Evolutionary conservation across 495 filamentous ascomycete genomes (phyloP), one percentile per base, ranked within the genome.

Genomic region (Cercophora scortea): DNA sequence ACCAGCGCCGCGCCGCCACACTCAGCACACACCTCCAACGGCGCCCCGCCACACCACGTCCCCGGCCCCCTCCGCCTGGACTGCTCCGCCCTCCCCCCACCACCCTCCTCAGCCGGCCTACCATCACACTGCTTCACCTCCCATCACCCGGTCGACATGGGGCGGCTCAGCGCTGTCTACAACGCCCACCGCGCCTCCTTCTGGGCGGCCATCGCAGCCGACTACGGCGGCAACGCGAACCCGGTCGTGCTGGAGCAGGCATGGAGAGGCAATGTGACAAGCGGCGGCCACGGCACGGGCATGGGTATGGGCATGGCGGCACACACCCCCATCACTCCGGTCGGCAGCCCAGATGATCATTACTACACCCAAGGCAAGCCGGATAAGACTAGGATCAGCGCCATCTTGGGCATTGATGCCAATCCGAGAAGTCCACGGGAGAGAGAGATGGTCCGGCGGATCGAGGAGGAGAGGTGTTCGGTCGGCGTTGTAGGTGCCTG

Each of bases 191-290:
- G 85, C 34, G 70, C 77, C 35, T 78, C 79, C 11, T 90, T 91
- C 66, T 91, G 87, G 87, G 74, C 74, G 43, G 75, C 75, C 40
- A 78, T 91, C 36, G 86, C 87, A 17, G 67, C 76, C 35, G 82
- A 86, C 47, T 91, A 91, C 53, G 86, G 86, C 46, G 58, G 67
- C 4, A 78, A 80, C 40, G 74, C 83, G 5, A 82, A 81, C 42
- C 81, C 84, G 10, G 71, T 78, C 17, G 71, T 81, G 13, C 73
- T 90, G 13, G 86, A 89, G 64, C 79, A 84, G 54, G 79, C 82
- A 8, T 90, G 86, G 86, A 77, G 79, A 55, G 68, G 74, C n/a
- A 73, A 64, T 13, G 36, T 10, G 15, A 57, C 32, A 13, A 52
- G 49, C 50, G 42, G 47, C 56, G 42, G 44, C 38, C 15, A 10